These are phyloP conservation scores for Saccharomyces hybrid DNA, from an alignment of 1,139 yeast species.

Conservation along the genomic window DNA sequence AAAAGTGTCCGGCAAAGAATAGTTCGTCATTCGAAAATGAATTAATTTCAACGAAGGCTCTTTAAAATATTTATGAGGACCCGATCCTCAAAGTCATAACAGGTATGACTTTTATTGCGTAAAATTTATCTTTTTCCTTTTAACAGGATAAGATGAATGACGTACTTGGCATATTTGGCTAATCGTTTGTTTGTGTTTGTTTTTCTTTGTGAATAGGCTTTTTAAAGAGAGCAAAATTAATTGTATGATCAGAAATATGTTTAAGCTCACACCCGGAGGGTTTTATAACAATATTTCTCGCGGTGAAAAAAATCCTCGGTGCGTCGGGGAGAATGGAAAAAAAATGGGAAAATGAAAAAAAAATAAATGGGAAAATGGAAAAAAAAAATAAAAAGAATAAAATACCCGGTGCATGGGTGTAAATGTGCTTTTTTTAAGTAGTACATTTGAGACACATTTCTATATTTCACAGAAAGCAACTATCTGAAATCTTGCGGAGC, in stretches of 20 bases:
- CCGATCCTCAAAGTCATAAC: constrained; percentile 53
- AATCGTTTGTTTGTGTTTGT: not conserved
- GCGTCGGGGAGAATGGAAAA: not conserved
- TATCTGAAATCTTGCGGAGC: not conserved
- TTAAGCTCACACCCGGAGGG: not conserved
- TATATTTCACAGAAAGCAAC: not conserved
- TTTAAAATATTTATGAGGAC: constrained; percentile 45
- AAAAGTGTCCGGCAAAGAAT: constrained; percentile 8
- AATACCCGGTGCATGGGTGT: not conserved
- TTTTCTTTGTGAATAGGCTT: not conserved
- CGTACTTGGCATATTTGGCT: not conserved
- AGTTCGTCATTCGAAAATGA: constrained; percentile 17
- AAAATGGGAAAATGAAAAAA: not conserved
- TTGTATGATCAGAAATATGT: not conserved
- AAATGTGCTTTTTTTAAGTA: not conserved
- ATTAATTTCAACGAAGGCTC: constrained; percentile 12
- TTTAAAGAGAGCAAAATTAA: too few relatives aligned
- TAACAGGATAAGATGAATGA: not conserved
- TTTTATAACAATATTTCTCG: not conserved
- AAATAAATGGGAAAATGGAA: not conserved
- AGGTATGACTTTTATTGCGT: not conserved
- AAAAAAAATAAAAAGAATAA: too few relatives aligned
- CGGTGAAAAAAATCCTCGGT: not conserved
- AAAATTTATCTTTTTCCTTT: not conserved
- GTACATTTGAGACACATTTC: not conserved